Evolutionary conservation across 2,329 filamentous ascomycete genomes (phyloP), one percentile per base, ranked within the genome.

Genomic region (Camptophora hylomeconis): DNA sequence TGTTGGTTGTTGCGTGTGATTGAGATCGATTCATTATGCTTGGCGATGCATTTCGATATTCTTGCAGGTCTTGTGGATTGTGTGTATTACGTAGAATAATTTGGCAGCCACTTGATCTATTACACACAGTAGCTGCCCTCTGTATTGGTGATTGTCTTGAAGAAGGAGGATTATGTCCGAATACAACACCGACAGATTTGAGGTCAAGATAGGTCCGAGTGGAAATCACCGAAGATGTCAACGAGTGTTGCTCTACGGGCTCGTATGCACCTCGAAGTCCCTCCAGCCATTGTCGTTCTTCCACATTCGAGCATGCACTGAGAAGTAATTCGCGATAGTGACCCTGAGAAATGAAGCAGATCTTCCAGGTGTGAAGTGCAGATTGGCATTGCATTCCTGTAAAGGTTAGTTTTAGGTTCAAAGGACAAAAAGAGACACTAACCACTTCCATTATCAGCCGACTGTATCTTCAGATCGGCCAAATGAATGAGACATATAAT

Each of bases 51-150:
- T 52, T 56, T 9, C 38, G 48, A 20, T 63, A 52, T 10, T 61
- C 50, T 4, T 67, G 53, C 5, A 58, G 50, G 23, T 76, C 69
- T 42, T 74, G 76, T 25, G 72, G 61, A 2, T 71, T 68, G 43
- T 75, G 75, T 1, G 86, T 93, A 46, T 92, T 92, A 48, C 81
- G 87, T 47, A 94, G 72, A 26, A 92, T 78, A 28, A 93, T 74
- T 46, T 89, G 80, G 38, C 69, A 78, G 29, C 78, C 53, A 21
- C 73, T 65, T 9, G 70, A 68, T 42, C 74, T 80, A 9, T 74
- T 64, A 10, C 78, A 75, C 14, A 84, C 63, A 1, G 82, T 82
- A 2, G 77, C 75, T 16, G 82, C 72, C 35, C 82, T 69, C 42
- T 87, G 80, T 37, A 92, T 76, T 2, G 83, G 92, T 43, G 84